A percentile compares a stretch with the other conserved stretches of the same genome.
Evolutionary conservation across 192 early-diverging fungal genomes (phyloP).

Genomic region (Podila horticola): DNA sequence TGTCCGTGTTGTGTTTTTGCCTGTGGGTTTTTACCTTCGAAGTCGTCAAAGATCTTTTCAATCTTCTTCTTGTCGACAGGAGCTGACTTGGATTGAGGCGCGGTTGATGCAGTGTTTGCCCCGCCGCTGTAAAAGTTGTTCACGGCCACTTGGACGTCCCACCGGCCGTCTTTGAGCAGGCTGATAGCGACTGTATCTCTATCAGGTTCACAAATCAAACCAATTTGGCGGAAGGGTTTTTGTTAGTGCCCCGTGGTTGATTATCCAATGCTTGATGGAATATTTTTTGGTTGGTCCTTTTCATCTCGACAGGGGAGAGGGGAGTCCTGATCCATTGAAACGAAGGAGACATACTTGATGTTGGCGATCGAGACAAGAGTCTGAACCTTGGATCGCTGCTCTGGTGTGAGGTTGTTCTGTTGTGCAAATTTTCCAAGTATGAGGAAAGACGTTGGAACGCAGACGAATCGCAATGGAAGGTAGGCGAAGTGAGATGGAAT

Average conservation of each 20-base stretch:
- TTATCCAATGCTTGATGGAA: too few species aligned
- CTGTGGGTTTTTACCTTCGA: constrained; percentile 66
- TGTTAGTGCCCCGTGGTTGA: too few species aligned
- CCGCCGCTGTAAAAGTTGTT: constrained; percentile 66
- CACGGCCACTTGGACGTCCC: constrained; percentile 76
- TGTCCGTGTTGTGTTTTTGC: background rate
- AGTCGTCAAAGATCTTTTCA: constrained; percentile 73
- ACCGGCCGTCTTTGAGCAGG: constrained; percentile 65
- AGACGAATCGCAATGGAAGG: too few species aligned
- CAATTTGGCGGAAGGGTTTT: constrained; percentile 5
- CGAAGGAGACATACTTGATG: constrained; percentile 25
- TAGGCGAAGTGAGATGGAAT: background rate
- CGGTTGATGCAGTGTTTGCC: constrained; percentile 8
- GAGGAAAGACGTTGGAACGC: too few species aligned
- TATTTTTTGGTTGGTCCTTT: background rate
- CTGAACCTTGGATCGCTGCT: constrained; percentile 45
- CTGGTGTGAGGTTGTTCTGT: constrained; percentile 30
- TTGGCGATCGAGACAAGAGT: constrained; percentile 43
- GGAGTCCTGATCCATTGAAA: background rate
- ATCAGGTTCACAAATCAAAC: background rate
- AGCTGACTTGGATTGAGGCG: constrained; percentile 4
- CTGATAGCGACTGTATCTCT: constrained; percentile 67
- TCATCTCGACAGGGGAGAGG: background rate
- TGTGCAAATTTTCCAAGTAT: too few species aligned
- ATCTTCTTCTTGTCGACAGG: constrained; percentile 56